Conservation (phyloP, 768 basidiomycete species). For the Tylopilus rubrobrunneus region DNA sequence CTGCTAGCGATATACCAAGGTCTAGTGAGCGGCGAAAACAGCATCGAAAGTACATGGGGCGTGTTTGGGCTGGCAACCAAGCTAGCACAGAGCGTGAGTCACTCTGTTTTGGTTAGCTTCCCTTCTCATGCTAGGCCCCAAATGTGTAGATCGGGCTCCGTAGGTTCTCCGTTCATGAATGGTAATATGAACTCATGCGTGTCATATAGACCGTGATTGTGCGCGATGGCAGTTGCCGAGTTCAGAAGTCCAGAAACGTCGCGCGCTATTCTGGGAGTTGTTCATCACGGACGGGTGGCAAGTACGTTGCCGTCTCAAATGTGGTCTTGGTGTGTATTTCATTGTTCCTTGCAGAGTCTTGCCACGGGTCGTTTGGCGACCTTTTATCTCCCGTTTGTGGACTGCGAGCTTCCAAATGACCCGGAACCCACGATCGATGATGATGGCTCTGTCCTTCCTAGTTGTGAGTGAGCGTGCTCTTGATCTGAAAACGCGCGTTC, state of each 20-base stretch:
- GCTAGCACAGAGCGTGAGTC: conserved; percentile 63
- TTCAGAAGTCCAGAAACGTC: conserved; percentile 65
- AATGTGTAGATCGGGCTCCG: conserved; percentile 59
- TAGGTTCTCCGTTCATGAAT: conserved; percentile 33
- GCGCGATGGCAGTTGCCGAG: conserved; percentile 62
- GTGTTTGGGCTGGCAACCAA: conserved; percentile 63
- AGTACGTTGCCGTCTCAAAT: conserved; percentile 34
- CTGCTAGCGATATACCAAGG: conserved; percentile 73
- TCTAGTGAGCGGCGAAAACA: conserved; percentile 61
- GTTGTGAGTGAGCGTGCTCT: conserved; percentile 43
- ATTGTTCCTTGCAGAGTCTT: conserved; percentile 44
- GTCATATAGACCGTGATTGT: conserved; percentile 59
- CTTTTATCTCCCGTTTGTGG: conserved; percentile 67
- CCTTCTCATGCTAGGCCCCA: conserved; percentile 1
- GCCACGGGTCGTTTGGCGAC: conserved; percentile 68
- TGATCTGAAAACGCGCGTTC: background rate
- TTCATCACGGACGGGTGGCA: conserved; percentile 76
- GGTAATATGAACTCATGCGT: conserved; percentile 11
- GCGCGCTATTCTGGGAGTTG: conserved; percentile 69
- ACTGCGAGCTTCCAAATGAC: conserved; percentile 65
- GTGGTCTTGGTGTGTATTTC: background rate
- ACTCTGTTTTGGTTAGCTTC: background rate
- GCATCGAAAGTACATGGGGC: conserved; percentile 66
- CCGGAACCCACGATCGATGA: conserved; percentile 54
- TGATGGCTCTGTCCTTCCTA: conserved; percentile 53